These are phyloP conservation scores for Diaporthe sp. DNA, from an alignment of 2,329 filamentous ascomycete species.

Conservation along the genomic window DNA sequence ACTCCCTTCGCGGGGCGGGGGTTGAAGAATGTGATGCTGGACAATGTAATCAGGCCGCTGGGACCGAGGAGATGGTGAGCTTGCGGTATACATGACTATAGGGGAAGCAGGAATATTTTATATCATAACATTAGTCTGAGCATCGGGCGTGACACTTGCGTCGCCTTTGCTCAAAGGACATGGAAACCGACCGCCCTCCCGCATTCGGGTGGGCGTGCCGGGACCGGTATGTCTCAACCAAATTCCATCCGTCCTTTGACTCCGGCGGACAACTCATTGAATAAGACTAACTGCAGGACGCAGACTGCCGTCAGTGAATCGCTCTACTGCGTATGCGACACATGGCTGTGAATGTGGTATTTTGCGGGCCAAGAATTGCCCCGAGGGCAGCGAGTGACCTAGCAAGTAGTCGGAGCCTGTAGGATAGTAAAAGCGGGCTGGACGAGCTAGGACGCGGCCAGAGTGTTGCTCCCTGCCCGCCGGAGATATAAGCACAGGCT, in stretches of 20 bases:
- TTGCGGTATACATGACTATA: neutral
- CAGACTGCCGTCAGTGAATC: neutral
- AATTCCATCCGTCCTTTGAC: neutral
- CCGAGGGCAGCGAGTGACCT: neutral
- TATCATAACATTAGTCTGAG: neutral
- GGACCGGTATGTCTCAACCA: neutral
- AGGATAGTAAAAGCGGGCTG: neutral
- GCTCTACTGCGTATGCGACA: neutral
- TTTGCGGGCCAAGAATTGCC: neutral
- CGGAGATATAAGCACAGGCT: neutral
- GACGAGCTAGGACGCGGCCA: neutral
- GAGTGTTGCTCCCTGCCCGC: neutral
- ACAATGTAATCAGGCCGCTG: neutral
- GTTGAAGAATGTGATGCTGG: neutral
- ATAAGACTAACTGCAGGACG: neutral
- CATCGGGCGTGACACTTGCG: neutral
- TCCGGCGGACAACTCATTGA: neutral
- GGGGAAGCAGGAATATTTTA: neutral
- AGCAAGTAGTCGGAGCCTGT: neutral
- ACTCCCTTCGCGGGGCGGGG: neutral
- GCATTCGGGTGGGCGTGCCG: neutral
- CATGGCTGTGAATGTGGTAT: neutral
- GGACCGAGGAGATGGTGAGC: neutral
- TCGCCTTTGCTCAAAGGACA: neutral
- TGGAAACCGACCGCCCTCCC: neutral